These are phyloP conservation scores for Neltuma alba DNA, from an alignment of 306 rosid genomes.

Conservation along the genomic window DNA sequence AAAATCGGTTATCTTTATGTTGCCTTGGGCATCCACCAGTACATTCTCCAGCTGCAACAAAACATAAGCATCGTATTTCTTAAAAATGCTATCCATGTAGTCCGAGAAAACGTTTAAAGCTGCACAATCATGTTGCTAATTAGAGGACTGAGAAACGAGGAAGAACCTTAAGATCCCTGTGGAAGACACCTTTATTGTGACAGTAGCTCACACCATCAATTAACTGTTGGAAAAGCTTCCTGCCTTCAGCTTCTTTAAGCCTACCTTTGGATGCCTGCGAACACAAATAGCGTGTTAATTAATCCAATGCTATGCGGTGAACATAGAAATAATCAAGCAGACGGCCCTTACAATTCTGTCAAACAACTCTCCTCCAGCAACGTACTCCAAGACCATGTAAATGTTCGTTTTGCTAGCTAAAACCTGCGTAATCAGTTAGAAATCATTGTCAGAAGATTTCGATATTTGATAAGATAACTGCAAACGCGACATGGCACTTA, in stretches of 20 bases:
- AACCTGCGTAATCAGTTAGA: slow-evolving; percentile 53
- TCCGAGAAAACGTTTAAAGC: not conserved
- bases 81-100: slow-evolving; percentile 3
- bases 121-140: not conserved
- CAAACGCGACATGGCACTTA: not conserved
- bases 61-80: slow-evolving; percentile 1
- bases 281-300: slow-evolving; percentile 1
- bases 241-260: slow-evolving; percentile 64
- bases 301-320: not conserved
- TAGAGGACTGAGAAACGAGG: slow-evolving; percentile 6
- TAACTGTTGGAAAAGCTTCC: slow-evolving; percentile 81
- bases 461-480: not conserved
- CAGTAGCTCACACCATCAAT: slow-evolving; percentile 85
- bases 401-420: slow-evolving; percentile 92
- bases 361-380: slow-evolving; percentile 80
- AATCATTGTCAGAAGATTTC: slow-evolving; percentile 22
- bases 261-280: slow-evolving; percentile 70
- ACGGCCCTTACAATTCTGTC: slow-evolving; percentile 69
- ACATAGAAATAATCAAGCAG: slow-evolving; percentile 10
- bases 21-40: slow-evolving; percentile 71
- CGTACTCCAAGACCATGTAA: slow-evolving; percentile 88
- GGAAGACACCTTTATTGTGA: slow-evolving; percentile 85
- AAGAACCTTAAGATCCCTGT: slow-evolving; percentile 88
- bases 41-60: slow-evolving; percentile 82
- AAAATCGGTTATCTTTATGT: slow-evolving; percentile 83